These are phyloP conservation scores for Debaryomyces castellii DNA, from an alignment of 805 yeast species.

Conservation along the genomic window DNA sequence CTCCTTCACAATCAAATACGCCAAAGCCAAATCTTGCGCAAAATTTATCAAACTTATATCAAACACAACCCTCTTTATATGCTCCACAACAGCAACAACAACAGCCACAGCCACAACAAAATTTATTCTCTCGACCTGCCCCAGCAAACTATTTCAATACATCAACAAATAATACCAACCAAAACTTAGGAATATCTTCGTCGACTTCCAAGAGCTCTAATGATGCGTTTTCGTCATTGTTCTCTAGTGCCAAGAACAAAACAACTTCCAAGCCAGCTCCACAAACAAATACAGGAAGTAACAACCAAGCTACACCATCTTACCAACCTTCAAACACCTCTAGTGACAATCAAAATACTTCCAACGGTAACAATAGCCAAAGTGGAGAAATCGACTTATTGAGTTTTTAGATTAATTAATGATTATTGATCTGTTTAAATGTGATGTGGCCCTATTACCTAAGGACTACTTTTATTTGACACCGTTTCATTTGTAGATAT, in stretches of 20 bases:
- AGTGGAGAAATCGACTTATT: slow-evolving; percentile 49
- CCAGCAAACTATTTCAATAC: slow-evolving; percentile 6
- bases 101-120: slow-evolving; percentile 5
- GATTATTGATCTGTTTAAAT: neutral
- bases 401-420: slow-evolving; percentile 33
- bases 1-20: slow-evolving; percentile 36
- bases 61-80: slow-evolving; percentile 17
- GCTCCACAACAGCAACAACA: slow-evolving; percentile 13
- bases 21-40: slow-evolving; percentile 10
- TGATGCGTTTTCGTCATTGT: slow-evolving; percentile 74
- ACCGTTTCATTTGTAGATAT: neutral
- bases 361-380: slow-evolving; percentile 10
- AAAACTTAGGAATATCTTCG: slow-evolving; percentile 16
- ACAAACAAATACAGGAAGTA: slow-evolving; percentile 9
- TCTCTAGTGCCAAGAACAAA: slow-evolving; percentile 61
- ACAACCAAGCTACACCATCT: slow-evolving; percentile 2
- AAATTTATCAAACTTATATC: slow-evolving; percentile 19
- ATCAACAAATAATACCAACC: neutral
- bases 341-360: slow-evolving; percentile 17
- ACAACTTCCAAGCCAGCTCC: slow-evolving; percentile 16
- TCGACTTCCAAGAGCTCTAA: slow-evolving; percentile 44
- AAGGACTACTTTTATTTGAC: neutral
- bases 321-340: neutral
- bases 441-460: neutral
- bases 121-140: slow-evolving; percentile 6